A percentile compares a stretch with the other conserved stretches of the same genome.
Conservation (phyloP, 768 basidiomycete genomes). For the Kwoniella heveanensis region DNA sequence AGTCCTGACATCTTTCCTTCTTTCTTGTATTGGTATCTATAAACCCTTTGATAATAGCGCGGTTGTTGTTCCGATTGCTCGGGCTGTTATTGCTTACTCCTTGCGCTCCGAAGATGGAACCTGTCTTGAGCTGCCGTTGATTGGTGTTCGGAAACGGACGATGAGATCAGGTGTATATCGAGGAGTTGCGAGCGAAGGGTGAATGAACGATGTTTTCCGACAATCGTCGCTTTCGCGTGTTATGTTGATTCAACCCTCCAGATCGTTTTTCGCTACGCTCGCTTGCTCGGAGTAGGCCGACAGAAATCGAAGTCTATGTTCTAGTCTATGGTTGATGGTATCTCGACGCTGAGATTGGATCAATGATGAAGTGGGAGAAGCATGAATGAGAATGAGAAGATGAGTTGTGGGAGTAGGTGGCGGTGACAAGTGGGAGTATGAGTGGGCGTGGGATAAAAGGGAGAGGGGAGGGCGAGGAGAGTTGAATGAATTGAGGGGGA, state of each 20-base stretch:
- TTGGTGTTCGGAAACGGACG: too few species aligned
- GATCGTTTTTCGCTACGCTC: not conserved
- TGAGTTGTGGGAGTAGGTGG: not conserved
- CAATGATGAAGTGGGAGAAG: not conserved
- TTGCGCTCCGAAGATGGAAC: too few species aligned
- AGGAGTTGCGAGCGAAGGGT: too few species aligned
- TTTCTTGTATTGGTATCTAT: not conserved
- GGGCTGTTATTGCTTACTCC: too few species aligned
- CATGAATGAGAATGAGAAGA: not conserved
- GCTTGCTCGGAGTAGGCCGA: not conserved
- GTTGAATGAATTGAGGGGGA: not conserved
- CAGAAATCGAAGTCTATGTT: not conserved
- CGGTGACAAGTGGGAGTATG: not conserved
- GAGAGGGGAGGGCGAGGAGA: too few species aligned
- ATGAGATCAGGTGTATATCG: too few species aligned
- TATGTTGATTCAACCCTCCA: not conserved
- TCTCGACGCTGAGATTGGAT: not conserved
- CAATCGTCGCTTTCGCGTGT: too few species aligned
- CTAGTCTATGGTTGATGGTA: not conserved
- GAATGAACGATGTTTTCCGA: too few species aligned
- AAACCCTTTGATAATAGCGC: too few species aligned
- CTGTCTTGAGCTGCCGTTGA: too few species aligned
- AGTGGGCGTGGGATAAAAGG: not conserved
- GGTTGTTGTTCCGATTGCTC: too few species aligned
- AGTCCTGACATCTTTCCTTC: slow-evolving; percentile 27